Evolutionary conservation across 805 yeast species (phyloP).

Genomic region (Wickerhamomyces canadensis): DNA sequence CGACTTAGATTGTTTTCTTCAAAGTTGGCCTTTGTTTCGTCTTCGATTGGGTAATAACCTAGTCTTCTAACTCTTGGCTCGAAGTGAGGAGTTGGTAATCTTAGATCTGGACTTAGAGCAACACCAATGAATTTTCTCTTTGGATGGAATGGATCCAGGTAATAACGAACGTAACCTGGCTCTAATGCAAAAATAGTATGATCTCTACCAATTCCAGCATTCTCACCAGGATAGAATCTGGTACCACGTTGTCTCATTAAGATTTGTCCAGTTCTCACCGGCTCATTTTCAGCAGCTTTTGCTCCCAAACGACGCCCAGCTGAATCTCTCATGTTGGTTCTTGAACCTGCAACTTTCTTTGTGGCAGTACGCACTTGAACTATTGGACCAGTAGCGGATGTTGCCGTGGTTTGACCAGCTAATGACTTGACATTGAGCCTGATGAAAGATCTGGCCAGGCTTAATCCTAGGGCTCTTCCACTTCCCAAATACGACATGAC

Average conservation of each 20-base stretch:
- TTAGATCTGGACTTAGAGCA: constrained; percentile 56
- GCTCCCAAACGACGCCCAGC: constrained; percentile 93
- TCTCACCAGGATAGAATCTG: constrained; percentile 89
- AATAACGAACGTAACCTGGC: constrained; percentile 90
- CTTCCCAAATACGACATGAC: constrained; percentile 17
- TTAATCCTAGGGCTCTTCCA: constrained; percentile 5
- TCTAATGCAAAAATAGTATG: constrained; percentile 89
- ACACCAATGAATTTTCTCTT: constrained; percentile 86
- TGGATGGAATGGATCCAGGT: constrained; percentile 95
- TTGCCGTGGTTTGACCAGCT: neutral
- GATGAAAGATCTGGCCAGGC: constrained; percentile 9
- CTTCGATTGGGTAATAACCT: constrained; percentile 55
- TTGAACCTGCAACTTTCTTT: constrained; percentile 93
- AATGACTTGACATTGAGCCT: constrained; percentile 9
- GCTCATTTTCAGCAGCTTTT: constrained; percentile 72
- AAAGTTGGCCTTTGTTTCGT: constrained; percentile 42
- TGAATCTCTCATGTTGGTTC: constrained; percentile 88
- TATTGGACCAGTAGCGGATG: constrained; percentile 4
- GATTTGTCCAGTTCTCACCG: constrained; percentile 78
- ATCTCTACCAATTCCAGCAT: constrained; percentile 84
- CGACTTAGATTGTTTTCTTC: constrained; percentile 64
- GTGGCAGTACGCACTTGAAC: constrained; percentile 78
- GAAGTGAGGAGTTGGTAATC: constrained; percentile 85
- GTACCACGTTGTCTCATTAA: constrained; percentile 95
- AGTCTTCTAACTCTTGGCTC: constrained; percentile 84